Base-by-base conservation (phyloP, 768 basidiomycete genomes). In the Auricularia sp. region DNA sequence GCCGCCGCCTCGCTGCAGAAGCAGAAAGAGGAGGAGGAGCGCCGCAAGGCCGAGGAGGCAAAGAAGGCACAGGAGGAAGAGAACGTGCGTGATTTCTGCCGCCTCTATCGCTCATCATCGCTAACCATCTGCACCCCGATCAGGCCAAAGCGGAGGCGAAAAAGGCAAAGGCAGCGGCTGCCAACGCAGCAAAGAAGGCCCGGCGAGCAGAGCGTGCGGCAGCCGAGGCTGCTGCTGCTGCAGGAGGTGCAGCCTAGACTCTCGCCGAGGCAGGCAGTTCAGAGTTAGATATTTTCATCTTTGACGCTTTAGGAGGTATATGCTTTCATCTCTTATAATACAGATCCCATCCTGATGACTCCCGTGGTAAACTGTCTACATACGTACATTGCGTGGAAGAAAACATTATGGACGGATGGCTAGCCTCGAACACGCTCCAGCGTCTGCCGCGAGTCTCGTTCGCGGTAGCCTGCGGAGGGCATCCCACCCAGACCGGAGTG, bases 151-250 rank as follows among this genome's bases (percentile, higher is more conserved):
- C 84, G 16, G 88, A 90, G 63, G 87, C 88, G 1, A 92, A 93
- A 75, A 92, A 91, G 77, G 84, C 85, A 3, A 93, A 92, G 71
- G 84, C 87, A 0, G 89, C 89, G 2, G 89, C 90, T 54, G 91
- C 92, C 3, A 94, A 87, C 71, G 92, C 91, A 47, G 91, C 91
- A 11, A 95, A 95, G 79, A 95, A 95, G 78, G 91, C 91, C 36
- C 79, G 90, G 67, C 80, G 90, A 67, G 81, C 81, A 56, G 82
- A 81, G 65, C 81, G 87, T 44, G 80, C 80, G 47, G 47, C 47
- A 8, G 47, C 47, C 14, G 47, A 51, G 16, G 47, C 39, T 7
- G 80, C 80, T 21, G 47, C 47, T 21, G 47, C 47, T 18, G 47
- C 6, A 21, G 47, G 47, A 51, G 47, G 47, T 18, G 2, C 14